Evolutionary conservation across 306 rosid genomes (phyloP).

Genomic region (Cucumis hystrix): DNA sequence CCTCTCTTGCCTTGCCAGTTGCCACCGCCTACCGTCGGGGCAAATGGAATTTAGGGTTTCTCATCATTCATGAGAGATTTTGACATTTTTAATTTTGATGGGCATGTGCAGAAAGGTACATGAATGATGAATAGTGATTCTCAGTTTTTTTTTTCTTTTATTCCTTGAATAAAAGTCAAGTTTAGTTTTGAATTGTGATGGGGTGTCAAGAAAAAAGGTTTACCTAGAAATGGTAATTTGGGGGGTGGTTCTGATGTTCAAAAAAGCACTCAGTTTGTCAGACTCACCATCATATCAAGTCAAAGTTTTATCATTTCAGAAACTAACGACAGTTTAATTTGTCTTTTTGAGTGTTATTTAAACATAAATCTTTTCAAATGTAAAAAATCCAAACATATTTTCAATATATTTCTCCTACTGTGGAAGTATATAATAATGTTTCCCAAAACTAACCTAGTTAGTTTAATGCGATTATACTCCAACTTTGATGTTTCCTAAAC

Average conservation of each 20-base stretch:
- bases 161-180: neutral
- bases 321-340: neutral
- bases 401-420: neutral
- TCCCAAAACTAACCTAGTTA: neutral
- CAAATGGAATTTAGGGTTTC: neutral
- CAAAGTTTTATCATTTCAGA: neutral
- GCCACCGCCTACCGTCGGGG: neutral
- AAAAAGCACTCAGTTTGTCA: neutral
- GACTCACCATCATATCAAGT: neutral
- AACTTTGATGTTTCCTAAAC: no score
- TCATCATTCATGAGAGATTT: neutral
- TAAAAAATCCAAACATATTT: no score
- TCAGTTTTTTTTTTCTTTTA: neutral
- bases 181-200: neutral
- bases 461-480: neutral
- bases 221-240: neutral
- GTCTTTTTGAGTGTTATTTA: no score
- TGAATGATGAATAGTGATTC: neutral
- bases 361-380: no score
- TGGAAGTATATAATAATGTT: neutral
- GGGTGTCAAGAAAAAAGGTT: neutral
- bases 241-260: neutral
- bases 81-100: neutral
- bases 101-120: conserved; percentile 1
- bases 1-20: neutral